These are phyloP conservation scores for Stagonosporopsis cucurbitacearum DNA, from an alignment of 2,329 filamentous ascomycete genomes.

Conservation along the genomic window DNA sequence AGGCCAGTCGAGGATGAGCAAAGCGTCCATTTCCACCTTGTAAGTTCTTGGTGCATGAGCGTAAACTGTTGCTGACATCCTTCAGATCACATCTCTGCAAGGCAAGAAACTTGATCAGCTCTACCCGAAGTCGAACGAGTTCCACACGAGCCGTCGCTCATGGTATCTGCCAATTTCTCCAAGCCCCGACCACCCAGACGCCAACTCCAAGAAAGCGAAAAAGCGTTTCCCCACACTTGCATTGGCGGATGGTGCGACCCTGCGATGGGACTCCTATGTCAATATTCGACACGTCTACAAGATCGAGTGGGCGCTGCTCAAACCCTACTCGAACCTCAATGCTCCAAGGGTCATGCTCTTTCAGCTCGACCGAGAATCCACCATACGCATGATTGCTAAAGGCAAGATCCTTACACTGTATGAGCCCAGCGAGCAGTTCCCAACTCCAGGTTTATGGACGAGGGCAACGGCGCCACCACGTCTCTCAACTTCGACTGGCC, in stretches of 20 bases:
- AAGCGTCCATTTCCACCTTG: slow-evolving; percentile 45
- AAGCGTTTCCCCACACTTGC: slow-evolving; percentile 41
- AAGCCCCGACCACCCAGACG: slow-evolving; percentile 41
- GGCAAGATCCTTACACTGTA: slow-evolving; percentile 38
- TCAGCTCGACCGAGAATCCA: slow-evolving; percentile 36
- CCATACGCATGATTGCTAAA: slow-evolving; percentile 35
- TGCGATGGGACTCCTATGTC: slow-evolving; percentile 45
- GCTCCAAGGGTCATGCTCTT: slow-evolving; percentile 23
- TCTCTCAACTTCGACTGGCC: slow-evolving; percentile 9
- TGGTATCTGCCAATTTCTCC: slow-evolving; percentile 46
- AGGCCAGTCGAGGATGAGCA: slow-evolving; percentile 34
- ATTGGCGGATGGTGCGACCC: slow-evolving; percentile 27
- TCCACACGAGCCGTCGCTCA: slow-evolving; percentile 39
- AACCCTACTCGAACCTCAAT: slow-evolving; percentile 36
- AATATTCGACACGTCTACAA: slow-evolving; percentile 45
- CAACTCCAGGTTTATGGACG: background rate
- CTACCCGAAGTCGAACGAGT: slow-evolving; percentile 43
- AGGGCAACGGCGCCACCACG: slow-evolving; percentile 2
- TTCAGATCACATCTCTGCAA: slow-evolving; percentile 45
- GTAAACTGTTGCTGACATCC: slow-evolving; percentile 18
- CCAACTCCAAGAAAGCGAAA: slow-evolving; percentile 39
- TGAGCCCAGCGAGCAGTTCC: slow-evolving; percentile 32
- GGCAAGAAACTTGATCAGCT: slow-evolving; percentile 42
- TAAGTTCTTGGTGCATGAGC: slow-evolving; percentile 22
- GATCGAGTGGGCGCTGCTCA: slow-evolving; percentile 39